A percentile compares a stretch with the other conserved stretches of the same genome.
Evolutionary conservation across 805 yeast genomes (phyloP).

Genomic region (Teunomyces barrocoloradensis): DNA sequence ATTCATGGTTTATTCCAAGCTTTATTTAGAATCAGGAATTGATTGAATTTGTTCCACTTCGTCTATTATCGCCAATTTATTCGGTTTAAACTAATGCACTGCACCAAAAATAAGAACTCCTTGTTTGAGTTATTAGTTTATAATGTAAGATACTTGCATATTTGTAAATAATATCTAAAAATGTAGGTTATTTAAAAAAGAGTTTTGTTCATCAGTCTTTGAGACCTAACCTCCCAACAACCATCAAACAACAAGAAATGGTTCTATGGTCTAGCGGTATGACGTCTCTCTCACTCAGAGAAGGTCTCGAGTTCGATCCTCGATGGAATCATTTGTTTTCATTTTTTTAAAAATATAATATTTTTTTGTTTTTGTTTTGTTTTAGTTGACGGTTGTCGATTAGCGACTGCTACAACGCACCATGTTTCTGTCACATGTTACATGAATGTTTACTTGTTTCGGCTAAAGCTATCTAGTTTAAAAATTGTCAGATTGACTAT

Average conservation of each 20-base stretch:
- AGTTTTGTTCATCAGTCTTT: background rate
- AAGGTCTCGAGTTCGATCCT: slow-evolving; percentile 22
- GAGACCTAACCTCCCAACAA: background rate
- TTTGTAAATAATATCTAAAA: background rate
- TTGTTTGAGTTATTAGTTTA: background rate
- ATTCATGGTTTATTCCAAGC: slow-evolving; percentile 1
- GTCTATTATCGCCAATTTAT: background rate
- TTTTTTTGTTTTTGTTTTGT: background rate
- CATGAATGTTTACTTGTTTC: background rate
- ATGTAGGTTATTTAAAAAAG: no score
- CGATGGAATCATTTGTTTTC: slow-evolving; percentile 14
- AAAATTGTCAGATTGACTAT: background rate
- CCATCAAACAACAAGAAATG: background rate
- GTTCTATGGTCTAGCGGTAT: slow-evolving; percentile 21
- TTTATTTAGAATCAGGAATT: slow-evolving; percentile 1
- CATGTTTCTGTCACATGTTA: background rate
- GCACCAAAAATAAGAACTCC: no score
- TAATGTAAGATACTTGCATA: background rate
- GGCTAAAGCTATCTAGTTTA: background rate
- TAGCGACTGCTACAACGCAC: background rate
- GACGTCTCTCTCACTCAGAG: slow-evolving; percentile 20
- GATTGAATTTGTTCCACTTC: background rate
- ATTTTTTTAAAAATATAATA: background rate
- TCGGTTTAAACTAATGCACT: background rate
- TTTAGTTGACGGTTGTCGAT: background rate